These are phyloP conservation scores for Phytophthora pisi DNA, from an alignment of 352 stramenopile genomes.

Conservation along the genomic window DNA sequence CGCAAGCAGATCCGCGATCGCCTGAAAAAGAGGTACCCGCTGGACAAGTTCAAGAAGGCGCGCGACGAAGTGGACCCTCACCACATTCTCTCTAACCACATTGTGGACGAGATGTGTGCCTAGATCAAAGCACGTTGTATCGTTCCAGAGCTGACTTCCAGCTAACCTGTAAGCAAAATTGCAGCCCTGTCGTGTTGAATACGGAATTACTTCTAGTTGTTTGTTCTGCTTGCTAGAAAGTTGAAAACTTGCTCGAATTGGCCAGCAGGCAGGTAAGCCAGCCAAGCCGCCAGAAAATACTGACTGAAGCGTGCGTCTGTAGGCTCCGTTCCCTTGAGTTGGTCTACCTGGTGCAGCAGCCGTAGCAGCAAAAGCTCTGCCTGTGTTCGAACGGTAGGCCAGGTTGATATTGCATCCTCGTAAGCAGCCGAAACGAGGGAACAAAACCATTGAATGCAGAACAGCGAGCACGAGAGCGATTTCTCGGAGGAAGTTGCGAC, in stretches of 20 bases:
- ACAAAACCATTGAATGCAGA: slow-evolving; percentile 49
- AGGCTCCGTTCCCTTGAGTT: slow-evolving; percentile 6
- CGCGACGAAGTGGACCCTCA: slow-evolving; percentile 93
- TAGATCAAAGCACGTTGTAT: slow-evolving; percentile 13
- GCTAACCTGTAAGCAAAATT: slow-evolving; percentile 21
- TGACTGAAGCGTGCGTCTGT: slow-evolving; percentile 28
- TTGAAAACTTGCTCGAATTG: slow-evolving; percentile 34
- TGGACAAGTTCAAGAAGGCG: slow-evolving; percentile 91
- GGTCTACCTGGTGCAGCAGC: slow-evolving; percentile 36
- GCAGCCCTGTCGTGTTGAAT: slow-evolving; percentile 21
- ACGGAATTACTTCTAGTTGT: slow-evolving; percentile 10
- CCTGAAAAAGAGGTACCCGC: slow-evolving; percentile 82
- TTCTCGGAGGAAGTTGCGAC: slow-evolving; percentile 27
- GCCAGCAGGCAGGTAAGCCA: slow-evolving; percentile 34
- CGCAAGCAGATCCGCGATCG: slow-evolving; percentile 62
- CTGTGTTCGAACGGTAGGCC: slow-evolving; percentile 19
- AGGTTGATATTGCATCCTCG: slow-evolving; percentile 13
- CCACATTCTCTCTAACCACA: slow-evolving; percentile 91
- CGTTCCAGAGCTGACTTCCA: slow-evolving; percentile 5
- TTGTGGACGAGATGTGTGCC: slow-evolving; percentile 83
- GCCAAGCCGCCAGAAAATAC: slow-evolving; percentile 42
- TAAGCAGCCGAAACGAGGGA: slow-evolving; percentile 21
- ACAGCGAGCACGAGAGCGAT: slow-evolving; percentile 29
- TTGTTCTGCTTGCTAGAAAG: slow-evolving; percentile 27
- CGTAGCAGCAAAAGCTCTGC: slow-evolving; percentile 43